A percentile compares a stretch with the other conserved stretches of the same genome.
Conservation (phyloP, 2,329 filamentous ascomycete genomes). For the Zarea fungicola region DNA sequence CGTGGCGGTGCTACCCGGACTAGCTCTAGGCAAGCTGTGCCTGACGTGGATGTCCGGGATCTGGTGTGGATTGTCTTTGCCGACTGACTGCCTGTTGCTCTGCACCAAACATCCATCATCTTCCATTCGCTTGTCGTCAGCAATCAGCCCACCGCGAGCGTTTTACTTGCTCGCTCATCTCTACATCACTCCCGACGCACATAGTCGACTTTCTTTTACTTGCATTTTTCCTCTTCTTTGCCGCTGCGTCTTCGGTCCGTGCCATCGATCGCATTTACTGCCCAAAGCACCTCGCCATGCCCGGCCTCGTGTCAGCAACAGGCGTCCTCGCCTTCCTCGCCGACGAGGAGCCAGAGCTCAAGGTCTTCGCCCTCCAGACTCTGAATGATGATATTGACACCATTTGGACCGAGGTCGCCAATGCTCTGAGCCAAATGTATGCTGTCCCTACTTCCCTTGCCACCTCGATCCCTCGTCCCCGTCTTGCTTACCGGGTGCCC, state of each 20-base stretch:
- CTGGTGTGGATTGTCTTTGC: conserved; percentile 17
- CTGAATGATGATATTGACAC: conserved; percentile 96
- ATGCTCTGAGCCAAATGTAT: conserved; percentile 88
- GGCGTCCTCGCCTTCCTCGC: conserved; percentile 93
- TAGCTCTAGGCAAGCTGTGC: conserved; percentile 32
- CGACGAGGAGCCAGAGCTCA: conserved; percentile 90
- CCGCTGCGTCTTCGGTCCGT: neutral
- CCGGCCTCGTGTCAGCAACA: conserved; percentile 87
- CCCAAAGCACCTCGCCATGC: conserved; percentile 55
- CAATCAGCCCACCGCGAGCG: conserved; percentile 10
- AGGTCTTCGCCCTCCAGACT: conserved; percentile 89
- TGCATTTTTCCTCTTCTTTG: neutral
- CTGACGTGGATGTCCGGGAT: conserved; percentile 42
- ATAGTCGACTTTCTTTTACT: neutral
- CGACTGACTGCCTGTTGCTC: conserved; percentile 19
- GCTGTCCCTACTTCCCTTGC: conserved; percentile 15
- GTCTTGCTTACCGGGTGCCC: conserved; percentile 15
- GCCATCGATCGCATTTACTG: neutral
- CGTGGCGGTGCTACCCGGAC: too few species aligned
- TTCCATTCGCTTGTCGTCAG: conserved; percentile 13
- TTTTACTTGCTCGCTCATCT: conserved; percentile 10
- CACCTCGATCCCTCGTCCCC: neutral
- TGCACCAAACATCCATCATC: conserved; percentile 24
- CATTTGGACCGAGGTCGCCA: conserved; percentile 95
- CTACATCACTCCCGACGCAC: neutral